Percentiles rank a stretch among this genome's conserved stretches.
Evolutionary conservation across 108 stramenopile species (phyloP).

Genomic region (Cyclotella choctawhatcheeana): DNA sequence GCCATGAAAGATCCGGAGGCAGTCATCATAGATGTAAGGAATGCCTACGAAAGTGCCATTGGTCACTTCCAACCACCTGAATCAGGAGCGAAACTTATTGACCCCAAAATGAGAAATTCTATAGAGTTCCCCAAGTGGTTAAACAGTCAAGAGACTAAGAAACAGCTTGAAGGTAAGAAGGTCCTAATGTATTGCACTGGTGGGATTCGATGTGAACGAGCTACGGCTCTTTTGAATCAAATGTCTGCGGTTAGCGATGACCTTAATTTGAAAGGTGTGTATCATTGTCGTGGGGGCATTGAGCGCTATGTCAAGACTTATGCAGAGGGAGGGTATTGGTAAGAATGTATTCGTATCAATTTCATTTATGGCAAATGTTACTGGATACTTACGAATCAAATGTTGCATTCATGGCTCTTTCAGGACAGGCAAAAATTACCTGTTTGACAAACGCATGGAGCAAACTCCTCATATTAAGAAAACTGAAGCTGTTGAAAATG

Average conservation of each 20-base stretch:
- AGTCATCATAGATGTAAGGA: constrained; percentile 87
- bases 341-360: too few relatives aligned
- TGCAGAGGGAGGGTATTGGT: constrained; percentile 59
- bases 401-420: too few relatives aligned
- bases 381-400: too few relatives aligned
- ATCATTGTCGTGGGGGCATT: constrained; percentile 80
- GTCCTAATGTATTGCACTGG: constrained; percentile 82
- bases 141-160: constrained; percentile 62
- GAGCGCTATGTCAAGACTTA: constrained; percentile 67
- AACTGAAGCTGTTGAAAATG: constrained; percentile 49
- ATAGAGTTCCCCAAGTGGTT: constrained; percentile 83
- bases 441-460: constrained; percentile 84
- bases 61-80: constrained; percentile 71
- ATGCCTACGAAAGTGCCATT: constrained; percentile 76
- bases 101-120: constrained; percentile 77
- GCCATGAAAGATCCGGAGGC: constrained; percentile 69
- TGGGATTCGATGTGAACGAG: constrained; percentile 76
- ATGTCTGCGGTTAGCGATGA: constrained; percentile 47
- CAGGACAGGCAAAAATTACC: constrained; percentile 87
- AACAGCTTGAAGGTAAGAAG: constrained; percentile 72
- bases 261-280: constrained; percentile 67
- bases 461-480: constrained; percentile 59
- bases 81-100: constrained; percentile 66
- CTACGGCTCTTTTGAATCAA: constrained; percentile 75
- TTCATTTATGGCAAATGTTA: too few relatives aligned